Conservation (phyloP, 805 yeast species). For the Komagataella phaffii region DNA sequence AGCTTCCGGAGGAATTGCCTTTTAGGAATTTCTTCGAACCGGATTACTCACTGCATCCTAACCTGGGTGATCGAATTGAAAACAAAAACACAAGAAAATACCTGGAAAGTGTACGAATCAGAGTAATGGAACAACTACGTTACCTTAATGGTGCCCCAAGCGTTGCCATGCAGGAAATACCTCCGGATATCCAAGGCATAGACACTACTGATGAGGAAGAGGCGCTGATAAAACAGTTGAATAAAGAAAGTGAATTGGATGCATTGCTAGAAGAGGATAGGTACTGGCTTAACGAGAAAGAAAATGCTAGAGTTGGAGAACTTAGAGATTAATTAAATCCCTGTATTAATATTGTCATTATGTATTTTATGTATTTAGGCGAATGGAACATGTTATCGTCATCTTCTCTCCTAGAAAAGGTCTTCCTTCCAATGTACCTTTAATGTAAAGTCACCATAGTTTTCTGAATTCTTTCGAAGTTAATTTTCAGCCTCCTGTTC, state of each 20-base stretch:
- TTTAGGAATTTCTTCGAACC: conserved; percentile 81
- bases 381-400: conserved; percentile 22
- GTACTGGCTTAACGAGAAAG: conserved; percentile 23
- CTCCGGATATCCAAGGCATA: conserved; percentile 43
- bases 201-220: conserved; percentile 34
- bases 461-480: conserved; percentile 15
- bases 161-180: conserved; percentile 83
- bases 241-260: conserved; percentile 20
- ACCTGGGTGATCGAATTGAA: conserved; percentile 64
- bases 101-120: conserved; percentile 64
- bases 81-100: conserved; percentile 77
- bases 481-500: conserved; percentile 22
- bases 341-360: not conserved
- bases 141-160: conserved; percentile 86
- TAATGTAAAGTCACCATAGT: conserved; percentile 17
- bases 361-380: conserved; percentile 6
- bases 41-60: conserved; percentile 81
- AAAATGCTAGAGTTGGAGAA: conserved; percentile 6
- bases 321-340: conserved; percentile 1
- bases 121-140: conserved; percentile 70
- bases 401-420: conserved; percentile 12
- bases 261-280: conserved; percentile 21
- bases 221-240: conserved; percentile 18
- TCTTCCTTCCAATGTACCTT: conserved; percentile 11
- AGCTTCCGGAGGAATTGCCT: conserved; percentile 62